A percentile compares a stretch with the other conserved stretches of the same genome.
phyloP scores from a whole-genome alignment of 192 early-diverging fungal species.

The Ramicandelaber brevisporus region DNA sequence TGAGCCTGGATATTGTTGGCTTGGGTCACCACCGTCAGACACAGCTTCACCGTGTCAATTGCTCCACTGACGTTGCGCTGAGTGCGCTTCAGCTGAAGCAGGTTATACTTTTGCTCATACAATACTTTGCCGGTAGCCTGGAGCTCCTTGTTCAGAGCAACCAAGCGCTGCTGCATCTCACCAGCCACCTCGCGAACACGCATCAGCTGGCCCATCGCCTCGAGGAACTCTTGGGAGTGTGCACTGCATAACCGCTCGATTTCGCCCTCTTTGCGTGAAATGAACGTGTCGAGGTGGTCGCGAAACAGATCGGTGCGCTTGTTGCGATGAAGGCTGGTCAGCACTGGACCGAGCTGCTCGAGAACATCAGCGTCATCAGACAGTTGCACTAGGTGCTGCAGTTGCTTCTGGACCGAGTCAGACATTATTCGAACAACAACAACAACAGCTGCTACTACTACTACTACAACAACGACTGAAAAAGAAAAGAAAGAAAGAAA shows the following conservation, averaged over 20 bases:
- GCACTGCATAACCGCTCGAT: constrained; percentile 93
- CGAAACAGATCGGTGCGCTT: constrained; percentile 65
- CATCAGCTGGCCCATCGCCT: constrained; percentile 83
- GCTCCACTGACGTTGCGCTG: constrained; percentile 74
- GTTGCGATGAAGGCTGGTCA: constrained; percentile 71
- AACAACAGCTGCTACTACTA: too few relatives aligned
- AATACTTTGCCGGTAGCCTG: constrained; percentile 56
- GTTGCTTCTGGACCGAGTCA: constrained; percentile 18
- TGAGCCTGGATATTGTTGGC: constrained; percentile 57
- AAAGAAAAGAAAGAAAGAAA: too few relatives aligned
- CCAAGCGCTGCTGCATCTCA: constrained; percentile 59
- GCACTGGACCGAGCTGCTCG: constrained; percentile 60
- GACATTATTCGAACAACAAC: constrained; percentile 7
- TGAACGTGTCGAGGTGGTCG: constrained; percentile 62
- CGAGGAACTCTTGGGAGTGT: constrained; percentile 65
- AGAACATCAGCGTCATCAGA: constrained; percentile 28
- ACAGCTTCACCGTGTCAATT: constrained; percentile 47
- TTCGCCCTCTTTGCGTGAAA: constrained; percentile 72
- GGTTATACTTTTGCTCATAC: constrained; percentile 47
- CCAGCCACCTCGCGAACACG: constrained; percentile 78
- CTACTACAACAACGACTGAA: too few relatives aligned
- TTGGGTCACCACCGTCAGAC: constrained; percentile 70
- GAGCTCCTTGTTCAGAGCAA: constrained; percentile 61
- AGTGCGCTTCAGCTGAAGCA: constrained; percentile 44
- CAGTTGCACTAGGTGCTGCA: constrained; percentile 17